phyloP scores from a whole-genome alignment of 805 yeast genomes.

The Ogataea philodendri region DNA sequence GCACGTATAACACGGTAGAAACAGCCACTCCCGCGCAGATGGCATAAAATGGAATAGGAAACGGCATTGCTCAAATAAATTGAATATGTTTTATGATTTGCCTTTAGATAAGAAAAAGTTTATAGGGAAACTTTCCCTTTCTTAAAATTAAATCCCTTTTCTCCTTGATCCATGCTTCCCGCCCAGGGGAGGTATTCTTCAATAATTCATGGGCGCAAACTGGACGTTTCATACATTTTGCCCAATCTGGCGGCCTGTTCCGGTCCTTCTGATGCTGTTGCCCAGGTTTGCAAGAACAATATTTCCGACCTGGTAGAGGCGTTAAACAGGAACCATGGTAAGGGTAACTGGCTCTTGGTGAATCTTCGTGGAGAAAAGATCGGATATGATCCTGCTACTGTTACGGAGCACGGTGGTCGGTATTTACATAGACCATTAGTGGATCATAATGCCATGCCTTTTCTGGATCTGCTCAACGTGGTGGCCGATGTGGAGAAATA shows the following conservation, averaged over 20 bases:
- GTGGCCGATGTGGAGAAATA: constrained; percentile 46
- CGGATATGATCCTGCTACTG: constrained; percentile 32
- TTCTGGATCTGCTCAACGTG: constrained; percentile 45
- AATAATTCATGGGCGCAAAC: constrained; percentile 4
- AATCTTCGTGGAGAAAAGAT: constrained; percentile 63
- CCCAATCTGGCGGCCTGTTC: constrained; percentile 69
- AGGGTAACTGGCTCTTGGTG: constrained; percentile 64
- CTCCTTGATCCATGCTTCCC: constrained; percentile 5
- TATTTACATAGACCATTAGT: constrained; percentile 56
- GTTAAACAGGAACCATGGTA: constrained; percentile 45
- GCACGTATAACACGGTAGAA: constrained; percentile 22
- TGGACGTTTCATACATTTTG: constrained; percentile 70
- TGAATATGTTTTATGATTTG: constrained; percentile 1
- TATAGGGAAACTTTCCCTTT: background rate
- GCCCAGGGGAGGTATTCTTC: constrained; percentile 1
- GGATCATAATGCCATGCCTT: constrained; percentile 78
- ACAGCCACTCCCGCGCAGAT: constrained; percentile 28
- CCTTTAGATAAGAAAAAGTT: constrained; percentile 4
- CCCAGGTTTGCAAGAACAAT: constrained; percentile 51
- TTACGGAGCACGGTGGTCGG: constrained; percentile 37
- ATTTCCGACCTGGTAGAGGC: constrained; percentile 49
- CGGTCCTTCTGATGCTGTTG: constrained; percentile 56
- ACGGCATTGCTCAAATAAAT: constrained; percentile 4
- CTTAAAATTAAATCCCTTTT: constrained; percentile 4
- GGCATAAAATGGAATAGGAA: constrained; percentile 18